Conservation (phyloP, 2,329 filamentous ascomycete genomes). For the Pseudogymnoascus sp. region DNA sequence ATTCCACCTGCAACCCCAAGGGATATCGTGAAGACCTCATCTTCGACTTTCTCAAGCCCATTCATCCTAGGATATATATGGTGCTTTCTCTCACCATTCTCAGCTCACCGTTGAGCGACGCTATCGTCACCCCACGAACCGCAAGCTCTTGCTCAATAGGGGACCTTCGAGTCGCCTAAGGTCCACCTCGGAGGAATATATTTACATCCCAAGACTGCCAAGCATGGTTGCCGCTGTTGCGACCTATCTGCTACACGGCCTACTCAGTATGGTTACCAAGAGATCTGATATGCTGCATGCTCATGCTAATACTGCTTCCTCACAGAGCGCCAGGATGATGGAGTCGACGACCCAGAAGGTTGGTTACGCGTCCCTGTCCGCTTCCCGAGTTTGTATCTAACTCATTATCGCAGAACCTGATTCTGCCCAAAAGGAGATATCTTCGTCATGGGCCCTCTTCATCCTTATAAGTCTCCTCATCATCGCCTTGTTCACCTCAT, state of each 20-base stretch:
- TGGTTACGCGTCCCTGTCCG: constrained; percentile 5
- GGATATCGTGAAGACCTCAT: constrained; percentile 7
- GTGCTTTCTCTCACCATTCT: constrained; percentile 18
- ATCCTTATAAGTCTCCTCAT: constrained; percentile 94
- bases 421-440: constrained; percentile 85
- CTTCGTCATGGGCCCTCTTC: constrained; percentile 93
- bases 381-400: constrained; percentile 17
- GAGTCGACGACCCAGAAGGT: constrained; percentile 22
- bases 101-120: constrained; percentile 27
- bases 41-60: constrained; percentile 1
- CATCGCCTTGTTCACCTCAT: constrained; percentile 90
- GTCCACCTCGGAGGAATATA: neutral
- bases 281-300: neutral
- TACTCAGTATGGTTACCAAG: neutral
- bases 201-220: constrained; percentile 7
- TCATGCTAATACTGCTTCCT: constrained; percentile 16
- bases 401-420: constrained; percentile 49
- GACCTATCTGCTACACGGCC: neutral
- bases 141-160: constrained; percentile 7
- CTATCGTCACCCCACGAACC: constrained; percentile 7
- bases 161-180: constrained; percentile 1
- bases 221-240: constrained; percentile 9
- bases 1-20: constrained; percentile 2
- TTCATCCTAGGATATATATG: constrained; percentile 24
- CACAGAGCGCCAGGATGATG: constrained; percentile 24